Evolutionary conservation across 2,329 filamentous ascomycete species (phyloP), one percentile per base, ranked within the genome.

Genomic region (Pseudogymnoascus sp.): DNA sequence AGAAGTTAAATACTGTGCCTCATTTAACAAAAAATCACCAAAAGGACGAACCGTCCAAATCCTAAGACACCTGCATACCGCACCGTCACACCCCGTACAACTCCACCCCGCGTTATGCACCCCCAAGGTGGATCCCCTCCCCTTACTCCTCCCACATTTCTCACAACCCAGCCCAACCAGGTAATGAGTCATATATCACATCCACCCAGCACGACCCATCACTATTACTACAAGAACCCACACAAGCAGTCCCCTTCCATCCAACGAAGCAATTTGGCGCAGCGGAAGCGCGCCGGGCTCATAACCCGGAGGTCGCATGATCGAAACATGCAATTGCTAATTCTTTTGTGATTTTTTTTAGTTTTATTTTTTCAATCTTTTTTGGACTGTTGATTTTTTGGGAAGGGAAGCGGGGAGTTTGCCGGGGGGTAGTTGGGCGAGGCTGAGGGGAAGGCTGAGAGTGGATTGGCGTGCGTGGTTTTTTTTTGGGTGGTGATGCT

Each of bases 261-360:
- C 21, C 1, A 62, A 45, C 31, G 18, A 63, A 65, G 64, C 64
- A 61, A 63, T 63, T 51, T 65, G 64, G 64, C 64, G 64, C 64
- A 65, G 62, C 42, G 64, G 64, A 65, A 65, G 64, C 64, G 64
- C 64, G 64, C 64, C 62, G 62, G 64, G 64, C 64, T 65, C 64
- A 65, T 65, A 65, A 65, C 64, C 64, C 62, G 54, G 64, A 65
- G 64, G 64, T 65, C 62, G 36, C 62, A 36, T 23, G 64, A 63
- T 65, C 64, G 61, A 65, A 61, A 63, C 64, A 62, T 42, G 64
- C 54, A 60, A 60, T 60, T 60, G 54, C 54, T 60, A 60, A 18
- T 39, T 18, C n/a, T 60, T 60, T 60, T 60, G 29, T 51, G 12
- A 14, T 26, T 26, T 51, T 51, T 47, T 47, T 47, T 18, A 26